phyloP scores from a whole-genome alignment of 768 basidiomycete genomes.

The Ramaria sp. region DNA sequence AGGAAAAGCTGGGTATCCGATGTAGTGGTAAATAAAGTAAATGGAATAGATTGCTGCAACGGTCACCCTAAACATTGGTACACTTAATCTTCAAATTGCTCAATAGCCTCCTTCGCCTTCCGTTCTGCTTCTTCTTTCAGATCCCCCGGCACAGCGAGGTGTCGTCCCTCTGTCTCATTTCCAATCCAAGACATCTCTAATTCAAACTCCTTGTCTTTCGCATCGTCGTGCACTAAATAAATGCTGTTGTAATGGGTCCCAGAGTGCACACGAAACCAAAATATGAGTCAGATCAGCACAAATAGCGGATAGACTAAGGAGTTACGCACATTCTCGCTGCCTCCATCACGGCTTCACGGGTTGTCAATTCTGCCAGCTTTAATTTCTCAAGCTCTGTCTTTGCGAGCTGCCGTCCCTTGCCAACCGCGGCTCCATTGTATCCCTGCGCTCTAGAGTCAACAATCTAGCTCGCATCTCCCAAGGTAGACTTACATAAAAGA shows the following conservation, averaged over 20 bases:
- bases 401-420: constrained; percentile 95
- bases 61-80: background rate
- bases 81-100: constrained; percentile 36
- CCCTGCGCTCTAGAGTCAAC: constrained; percentile 39
- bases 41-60: background rate
- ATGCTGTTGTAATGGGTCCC: constrained; percentile 43
- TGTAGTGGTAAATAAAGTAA: background rate
- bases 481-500: constrained; percentile 58
- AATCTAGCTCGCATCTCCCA: background rate
- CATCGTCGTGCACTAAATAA: constrained; percentile 94
- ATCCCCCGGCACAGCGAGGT: constrained; percentile 78
- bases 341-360: constrained; percentile 83
- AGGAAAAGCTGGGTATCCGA: background rate
- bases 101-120: constrained; percentile 79
- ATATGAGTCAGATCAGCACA: constrained; percentile 3
- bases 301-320: background rate
- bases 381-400: constrained; percentile 99
- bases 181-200: constrained; percentile 97
- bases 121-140: constrained; percentile 76
- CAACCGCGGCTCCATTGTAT: constrained; percentile 92
- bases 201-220: constrained; percentile 97
- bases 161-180: constrained; percentile 67
- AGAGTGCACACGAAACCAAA: background rate
- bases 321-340: constrained; percentile 85
- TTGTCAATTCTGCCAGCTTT: constrained; percentile 68